A percentile compares a stretch with the other conserved stretches of the same genome.
These are phyloP conservation scores for Crithidia sp. DNA, from an alignment of 208 protist species.

Conservation along the genomic window DNA sequence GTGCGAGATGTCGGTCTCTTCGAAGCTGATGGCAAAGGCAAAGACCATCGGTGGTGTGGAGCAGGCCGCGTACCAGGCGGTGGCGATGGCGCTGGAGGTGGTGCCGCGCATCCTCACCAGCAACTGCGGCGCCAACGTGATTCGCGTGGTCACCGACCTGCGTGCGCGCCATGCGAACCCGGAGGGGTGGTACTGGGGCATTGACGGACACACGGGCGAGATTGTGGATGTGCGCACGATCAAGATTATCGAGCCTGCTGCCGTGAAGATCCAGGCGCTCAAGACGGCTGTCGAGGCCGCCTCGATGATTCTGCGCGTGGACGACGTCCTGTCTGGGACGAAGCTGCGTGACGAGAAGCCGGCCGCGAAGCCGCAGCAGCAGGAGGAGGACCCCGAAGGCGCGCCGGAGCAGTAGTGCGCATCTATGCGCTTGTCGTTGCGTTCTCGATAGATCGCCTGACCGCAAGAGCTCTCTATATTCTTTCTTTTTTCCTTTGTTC, in stretches of 20 bases:
- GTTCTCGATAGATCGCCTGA: too few species aligned
- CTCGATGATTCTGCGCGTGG: constrained; percentile 98
- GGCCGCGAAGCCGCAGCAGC: constrained; percentile 50
- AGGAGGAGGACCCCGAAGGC: constrained; percentile 69
- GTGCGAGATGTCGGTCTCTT: constrained; percentile 97
- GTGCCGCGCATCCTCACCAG: constrained; percentile 98
- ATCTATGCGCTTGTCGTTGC: neutral
- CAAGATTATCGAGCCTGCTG: constrained; percentile 98
- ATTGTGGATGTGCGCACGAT: constrained; percentile 96
- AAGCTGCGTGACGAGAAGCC: constrained; percentile 80
- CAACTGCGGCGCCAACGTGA: constrained; percentile 99
- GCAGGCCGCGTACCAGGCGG: constrained; percentile 97
- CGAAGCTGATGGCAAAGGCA: constrained; percentile 92
- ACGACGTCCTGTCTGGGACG: constrained; percentile 98
- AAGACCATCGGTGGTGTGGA: constrained; percentile 96
- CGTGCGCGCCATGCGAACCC: constrained; percentile 92
- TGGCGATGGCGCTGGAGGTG: constrained; percentile 96
- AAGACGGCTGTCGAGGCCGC: constrained; percentile 99
- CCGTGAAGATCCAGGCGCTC: constrained; percentile 98
- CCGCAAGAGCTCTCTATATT: neutral
- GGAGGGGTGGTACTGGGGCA: constrained; percentile 94
- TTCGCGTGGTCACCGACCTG: constrained; percentile 98
- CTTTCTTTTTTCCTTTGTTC: neutral
- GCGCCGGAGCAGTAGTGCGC: constrained; percentile 36
- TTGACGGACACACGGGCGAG: constrained; percentile 96